These are phyloP conservation scores for Calonectria hawksworthii DNA, from an alignment of 2,329 filamentous ascomycete genomes.

Conservation along the genomic window DNA sequence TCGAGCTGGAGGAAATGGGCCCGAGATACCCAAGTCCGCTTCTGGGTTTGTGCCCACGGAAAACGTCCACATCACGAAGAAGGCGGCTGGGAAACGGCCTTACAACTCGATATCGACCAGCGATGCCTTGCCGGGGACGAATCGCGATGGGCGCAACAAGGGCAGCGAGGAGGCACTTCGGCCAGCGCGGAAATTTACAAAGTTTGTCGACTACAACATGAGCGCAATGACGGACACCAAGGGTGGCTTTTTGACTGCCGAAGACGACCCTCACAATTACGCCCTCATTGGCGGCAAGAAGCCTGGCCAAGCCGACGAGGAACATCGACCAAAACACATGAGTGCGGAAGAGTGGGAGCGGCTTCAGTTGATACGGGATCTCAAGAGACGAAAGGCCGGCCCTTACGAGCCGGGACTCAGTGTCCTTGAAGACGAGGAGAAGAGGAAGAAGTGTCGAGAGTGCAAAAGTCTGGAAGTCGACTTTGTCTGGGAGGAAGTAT, in stretches of 20 bases:
- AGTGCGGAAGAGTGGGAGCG: conserved; percentile 92
- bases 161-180: conserved; percentile 69
- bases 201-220: conserved; percentile 98
- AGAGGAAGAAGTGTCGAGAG: conserved; percentile 84
- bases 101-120: conserved; percentile 71
- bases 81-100: conserved; percentile 74
- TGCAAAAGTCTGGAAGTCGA: conserved; percentile 91
- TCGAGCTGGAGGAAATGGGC: conserved; percentile 58
- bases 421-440: conserved; percentile 73
- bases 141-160: conserved; percentile 76
- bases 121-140: conserved; percentile 66
- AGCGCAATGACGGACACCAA: conserved; percentile 98
- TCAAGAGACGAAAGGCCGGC: conserved; percentile 81
- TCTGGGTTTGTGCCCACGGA: conserved; percentile 81
- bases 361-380: conserved; percentile 78
- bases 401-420: conserved; percentile 93
- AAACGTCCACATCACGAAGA: conserved; percentile 68
- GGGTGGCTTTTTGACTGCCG: conserved; percentile 90
- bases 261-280: conserved; percentile 92
- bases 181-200: conserved; percentile 88
- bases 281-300: conserved; percentile 67
- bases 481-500: conserved; percentile 93
- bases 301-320: conserved; percentile 50
- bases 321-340: conserved; percentile 87
- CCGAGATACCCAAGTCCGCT: conserved; percentile 63